These are phyloP conservation scores for Exophiala bonariae DNA, from an alignment of 2,329 filamentous ascomycete species.

Conservation along the genomic window DNA sequence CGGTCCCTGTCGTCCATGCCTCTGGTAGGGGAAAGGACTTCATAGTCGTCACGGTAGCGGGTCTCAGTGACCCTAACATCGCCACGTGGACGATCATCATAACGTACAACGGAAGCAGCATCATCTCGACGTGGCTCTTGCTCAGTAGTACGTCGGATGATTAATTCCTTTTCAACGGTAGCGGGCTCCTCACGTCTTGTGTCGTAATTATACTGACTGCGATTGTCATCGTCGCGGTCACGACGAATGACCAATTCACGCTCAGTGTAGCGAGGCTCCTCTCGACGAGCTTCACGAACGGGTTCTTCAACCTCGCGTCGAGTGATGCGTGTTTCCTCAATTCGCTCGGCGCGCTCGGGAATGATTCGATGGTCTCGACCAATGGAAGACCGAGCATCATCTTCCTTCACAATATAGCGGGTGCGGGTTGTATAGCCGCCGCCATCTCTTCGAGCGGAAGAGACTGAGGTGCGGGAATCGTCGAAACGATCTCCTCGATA, in stretches of 20 bases:
- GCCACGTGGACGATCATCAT: slow-evolving; percentile 34
- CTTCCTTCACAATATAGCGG: slow-evolving; percentile 53
- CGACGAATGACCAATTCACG: slow-evolving; percentile 25
- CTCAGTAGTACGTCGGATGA: slow-evolving; percentile 47
- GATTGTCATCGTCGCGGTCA: slow-evolving; percentile 22
- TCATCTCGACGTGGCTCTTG: slow-evolving; percentile 53
- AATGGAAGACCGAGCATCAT: slow-evolving; percentile 40
- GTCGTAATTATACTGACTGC: slow-evolving; percentile 34
- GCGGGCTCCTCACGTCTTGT: slow-evolving; percentile 34
- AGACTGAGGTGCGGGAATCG: slow-evolving; percentile 32
- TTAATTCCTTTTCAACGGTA: slow-evolving; percentile 41
- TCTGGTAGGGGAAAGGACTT: slow-evolving; percentile 37
- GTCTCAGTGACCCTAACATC: slow-evolving; percentile 45
- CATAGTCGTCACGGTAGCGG: slow-evolving; percentile 44
- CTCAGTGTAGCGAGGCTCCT: slow-evolving; percentile 23
- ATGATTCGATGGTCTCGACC: slow-evolving; percentile 38
- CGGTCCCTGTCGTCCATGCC: slow-evolving; percentile 32
- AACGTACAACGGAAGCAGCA: slow-evolving; percentile 24
- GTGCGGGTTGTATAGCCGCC: slow-evolving; percentile 56
- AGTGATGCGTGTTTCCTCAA: slow-evolving; percentile 51
- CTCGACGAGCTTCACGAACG: slow-evolving; percentile 31
- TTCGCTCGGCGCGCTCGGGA: slow-evolving; percentile 35
- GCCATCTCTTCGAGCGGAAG: slow-evolving; percentile 37
- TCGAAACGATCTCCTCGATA: slow-evolving; percentile 44
- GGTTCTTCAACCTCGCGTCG: slow-evolving; percentile 33